phyloP scores from a whole-genome alignment of 805 yeast genomes.

The Wickerhamomyces queroliae region DNA sequence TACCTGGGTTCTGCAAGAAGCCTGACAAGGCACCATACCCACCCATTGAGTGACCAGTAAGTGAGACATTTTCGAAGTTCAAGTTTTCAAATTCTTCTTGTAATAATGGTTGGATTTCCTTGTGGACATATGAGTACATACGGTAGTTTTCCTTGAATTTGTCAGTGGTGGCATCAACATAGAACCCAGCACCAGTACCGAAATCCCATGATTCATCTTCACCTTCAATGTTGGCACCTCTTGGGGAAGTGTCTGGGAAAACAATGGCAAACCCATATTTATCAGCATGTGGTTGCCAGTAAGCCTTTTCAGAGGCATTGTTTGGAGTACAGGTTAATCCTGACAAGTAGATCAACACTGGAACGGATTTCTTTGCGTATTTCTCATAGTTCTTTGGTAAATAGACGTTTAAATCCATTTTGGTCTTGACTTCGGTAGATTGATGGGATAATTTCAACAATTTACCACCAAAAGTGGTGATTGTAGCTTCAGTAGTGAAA shows the following conservation, averaged over 20 bases:
- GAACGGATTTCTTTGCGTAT: conserved; percentile 36
- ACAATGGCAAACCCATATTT: conserved; percentile 82
- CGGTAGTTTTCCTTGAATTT: conserved; percentile 71
- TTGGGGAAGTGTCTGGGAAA: conserved; percentile 95
- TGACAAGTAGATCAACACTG: conserved; percentile 74
- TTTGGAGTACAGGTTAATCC: conserved; percentile 93
- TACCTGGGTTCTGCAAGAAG: conserved; percentile 62
- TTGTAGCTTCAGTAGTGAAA: conserved; percentile 21
- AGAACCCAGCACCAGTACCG: conserved; percentile 95
- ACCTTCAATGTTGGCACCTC: conserved; percentile 75
- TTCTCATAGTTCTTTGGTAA: conserved; percentile 52
- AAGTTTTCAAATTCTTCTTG: conserved; percentile 31
- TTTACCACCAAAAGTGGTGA: conserved; percentile 63
- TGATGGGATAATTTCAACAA: conserved; percentile 71
- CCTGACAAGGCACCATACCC: conserved; percentile 86
- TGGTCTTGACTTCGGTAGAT: conserved; percentile 56
- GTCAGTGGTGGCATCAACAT: conserved; percentile 72
- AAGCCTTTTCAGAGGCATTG: conserved; percentile 92
- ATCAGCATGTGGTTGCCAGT: conserved; percentile 74
- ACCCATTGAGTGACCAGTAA: conserved; percentile 99
- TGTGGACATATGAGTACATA: conserved; percentile 80
- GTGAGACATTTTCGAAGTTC: conserved; percentile 61
- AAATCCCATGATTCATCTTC: conserved; percentile 84
- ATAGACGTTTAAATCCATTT: conserved; percentile 81
- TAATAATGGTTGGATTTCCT: conserved; percentile 55